Evolutionary conservation across 2,329 filamentous ascomycete species (phyloP).

Genomic region (Phialocephala subalpina): DNA sequence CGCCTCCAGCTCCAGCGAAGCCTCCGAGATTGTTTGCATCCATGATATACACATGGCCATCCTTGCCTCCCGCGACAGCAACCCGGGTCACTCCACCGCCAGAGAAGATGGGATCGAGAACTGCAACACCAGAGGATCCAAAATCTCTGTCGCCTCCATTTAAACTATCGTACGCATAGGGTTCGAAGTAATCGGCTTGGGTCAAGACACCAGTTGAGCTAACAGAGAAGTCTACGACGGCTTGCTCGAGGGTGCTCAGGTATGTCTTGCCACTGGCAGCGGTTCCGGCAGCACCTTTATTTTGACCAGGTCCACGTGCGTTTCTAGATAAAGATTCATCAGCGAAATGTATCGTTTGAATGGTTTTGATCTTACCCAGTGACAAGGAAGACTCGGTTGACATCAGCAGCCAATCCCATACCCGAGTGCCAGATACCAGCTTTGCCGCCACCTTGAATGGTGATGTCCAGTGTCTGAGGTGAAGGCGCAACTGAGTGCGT

Average conservation of each 20-base stretch:
- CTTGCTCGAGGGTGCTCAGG: conserved; percentile 15
- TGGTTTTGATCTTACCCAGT: conserved; percentile 12
- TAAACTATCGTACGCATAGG: conserved; percentile 10
- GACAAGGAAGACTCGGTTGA: conserved; percentile 19
- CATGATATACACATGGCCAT: conserved; percentile 17
- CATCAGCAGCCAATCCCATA: conserved; percentile 15
- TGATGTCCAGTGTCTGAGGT: neutral
- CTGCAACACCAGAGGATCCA: conserved; percentile 16
- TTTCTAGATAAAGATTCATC: neutral
- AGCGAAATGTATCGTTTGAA: neutral
- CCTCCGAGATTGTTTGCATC: conserved; percentile 22
- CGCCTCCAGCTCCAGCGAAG: conserved; percentile 11
- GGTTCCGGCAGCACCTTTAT: conserved; percentile 9
- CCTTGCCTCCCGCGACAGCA: conserved; percentile 19
- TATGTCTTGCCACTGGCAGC: conserved; percentile 10
- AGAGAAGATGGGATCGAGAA: conserved; percentile 16
- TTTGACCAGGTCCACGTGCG: conserved; percentile 5
- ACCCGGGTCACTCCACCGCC: conserved; percentile 12
- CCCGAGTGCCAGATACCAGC: conserved; percentile 19
- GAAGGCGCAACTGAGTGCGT: neutral
- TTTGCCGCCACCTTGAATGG: conserved; percentile 16
- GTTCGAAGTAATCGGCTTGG: conserved; percentile 23
- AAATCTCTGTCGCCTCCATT: conserved; percentile 23
- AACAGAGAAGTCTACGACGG: conserved; percentile 12
- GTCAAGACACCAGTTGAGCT: conserved; percentile 2